Evolutionary conservation across 306 rosid species (phyloP), one percentile per base, ranked within the genome.

Genomic region (Citrullus amarus): DNA sequence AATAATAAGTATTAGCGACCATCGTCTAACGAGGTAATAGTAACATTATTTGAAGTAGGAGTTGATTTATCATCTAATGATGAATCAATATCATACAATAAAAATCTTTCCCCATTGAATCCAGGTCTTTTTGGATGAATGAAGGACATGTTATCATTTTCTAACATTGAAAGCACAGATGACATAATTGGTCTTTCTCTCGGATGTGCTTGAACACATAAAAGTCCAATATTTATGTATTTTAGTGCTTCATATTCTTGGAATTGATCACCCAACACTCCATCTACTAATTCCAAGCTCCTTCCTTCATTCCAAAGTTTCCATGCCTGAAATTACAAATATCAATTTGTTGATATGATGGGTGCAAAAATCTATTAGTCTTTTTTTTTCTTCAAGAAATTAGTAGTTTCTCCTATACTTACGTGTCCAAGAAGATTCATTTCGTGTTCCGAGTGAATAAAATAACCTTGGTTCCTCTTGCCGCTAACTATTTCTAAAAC

Each of bases 401-500:
- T 48, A 18, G 57, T 25, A 1, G 5, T 43, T 46, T 20, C 0
- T 20, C 39, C 39, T 6, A 3, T 66, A 69, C 82, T 81, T 48
- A 81, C 84, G 9, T 81, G 82, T 38, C 84, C 84, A 44, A 84
- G 12, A 34, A 84, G 84, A 56, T 84, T 84, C 2, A 66, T 56
- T 38, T 81, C 72, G 48, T 69, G 80, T 3, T 78, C 61, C 2
- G 58, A 74, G 59, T 81, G 82, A 46, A 25, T 25, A 25, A 25
- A 56, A 71, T 78, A 78, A 0, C 79, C 77, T 46, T 77, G 79
- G 57, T 84, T 83, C 81, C 44, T 87, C 50, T 67, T 68, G 57
- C 90, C 89, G 70, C 86, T 87, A 20, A 89, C 34, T 53, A 87
- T 85, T 84, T 89, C 87, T 46, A 87, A 38, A 28, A 89, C 50